Base-by-base conservation (phyloP, 1,284 basidiomycete species). In the Agaricales sp. region DNA sequence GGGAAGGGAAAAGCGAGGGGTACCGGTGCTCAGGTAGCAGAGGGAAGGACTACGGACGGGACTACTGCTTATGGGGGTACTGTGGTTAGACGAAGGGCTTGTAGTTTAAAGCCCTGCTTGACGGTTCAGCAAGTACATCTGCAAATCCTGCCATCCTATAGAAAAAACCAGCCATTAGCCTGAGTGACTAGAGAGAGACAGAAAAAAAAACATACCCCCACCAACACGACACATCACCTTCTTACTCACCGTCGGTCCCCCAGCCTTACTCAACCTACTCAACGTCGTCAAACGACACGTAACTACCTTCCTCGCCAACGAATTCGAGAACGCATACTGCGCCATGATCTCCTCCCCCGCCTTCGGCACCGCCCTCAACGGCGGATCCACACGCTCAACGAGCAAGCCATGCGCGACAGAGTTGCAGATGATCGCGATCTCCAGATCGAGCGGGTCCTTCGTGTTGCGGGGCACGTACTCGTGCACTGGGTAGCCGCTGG, bases 191-290 rank as follows among this genome's bases (percentile, higher is more conserved):
- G 49, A 37, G 30, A 47, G 8, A 30, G 35, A 35, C 55, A 52
- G 46, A 54, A 48, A 48, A 51, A 45, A 24, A 30, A 4, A 71
- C 79, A 61, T 55, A 82, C 85, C 87, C 62, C 87, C 87, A 50
- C 87, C 87, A 50, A 91, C 82, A 53, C 87, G 78, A 65, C 82
- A 87, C 81, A 92, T 84, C 21, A 92, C 89, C 64, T 89, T 90
- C 74, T 83, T 87, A 50, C 76, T 79, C 56, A 69, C 76, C 50
- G 63, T 63, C 48, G 59, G 58, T 18, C 72, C 64, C 41, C 68
- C 63, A 48, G 73, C 70, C 61, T 79, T 74, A 2, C 76, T 73
- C 4, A 74, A 64, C 44, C 86, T 74, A 49, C 76, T 76, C 61
- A 87, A 69, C 46, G 86, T 87, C 43, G 91, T 87, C 63, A 94